phyloP scores from a whole-genome alignment of 2,329 filamentous ascomycete species.

The Aspergillus phoenicis region DNA sequence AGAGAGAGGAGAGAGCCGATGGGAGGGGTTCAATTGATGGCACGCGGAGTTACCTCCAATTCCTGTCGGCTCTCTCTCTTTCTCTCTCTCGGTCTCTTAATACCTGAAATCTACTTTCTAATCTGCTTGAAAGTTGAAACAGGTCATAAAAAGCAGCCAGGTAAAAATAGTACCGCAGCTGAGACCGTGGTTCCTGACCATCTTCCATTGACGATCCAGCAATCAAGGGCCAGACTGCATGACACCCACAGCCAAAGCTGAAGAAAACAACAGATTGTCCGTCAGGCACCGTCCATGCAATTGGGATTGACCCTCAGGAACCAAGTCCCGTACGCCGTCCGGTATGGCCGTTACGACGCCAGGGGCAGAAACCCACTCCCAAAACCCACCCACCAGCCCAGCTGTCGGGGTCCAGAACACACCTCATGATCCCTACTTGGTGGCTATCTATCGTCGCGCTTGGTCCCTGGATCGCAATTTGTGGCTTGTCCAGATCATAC shows the following conservation, averaged over 20 bases:
- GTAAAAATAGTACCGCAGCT: neutral
- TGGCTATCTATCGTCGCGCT: neutral
- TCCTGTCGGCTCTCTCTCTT: too few species aligned
- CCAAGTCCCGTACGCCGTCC: neutral
- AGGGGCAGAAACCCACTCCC: slow-evolving; percentile 4
- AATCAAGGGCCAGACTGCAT: neutral
- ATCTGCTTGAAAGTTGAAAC: neutral
- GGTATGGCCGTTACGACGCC: slow-evolving; percentile 9
- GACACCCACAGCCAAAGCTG: neutral
- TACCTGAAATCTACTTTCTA: neutral
- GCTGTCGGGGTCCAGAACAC: slow-evolving; percentile 6
- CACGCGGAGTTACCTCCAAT: neutral
- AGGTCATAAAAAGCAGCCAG: neutral
- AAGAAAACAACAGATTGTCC: neutral
- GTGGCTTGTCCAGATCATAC: neutral
- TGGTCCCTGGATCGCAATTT: neutral
- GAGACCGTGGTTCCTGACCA: neutral
- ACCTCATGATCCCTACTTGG: neutral
- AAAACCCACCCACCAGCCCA: neutral
- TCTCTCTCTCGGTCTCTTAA: too few species aligned
- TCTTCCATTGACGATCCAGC: neutral
- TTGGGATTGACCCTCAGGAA: neutral
- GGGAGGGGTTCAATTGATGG: neutral
- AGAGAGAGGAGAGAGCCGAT: neutral
- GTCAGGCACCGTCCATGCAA: neutral